Evolutionary conservation across 78 protist genomes (phyloP), one percentile per base, ranked within the genome.

Genomic region (Polysphondylium violaceum): DNA sequence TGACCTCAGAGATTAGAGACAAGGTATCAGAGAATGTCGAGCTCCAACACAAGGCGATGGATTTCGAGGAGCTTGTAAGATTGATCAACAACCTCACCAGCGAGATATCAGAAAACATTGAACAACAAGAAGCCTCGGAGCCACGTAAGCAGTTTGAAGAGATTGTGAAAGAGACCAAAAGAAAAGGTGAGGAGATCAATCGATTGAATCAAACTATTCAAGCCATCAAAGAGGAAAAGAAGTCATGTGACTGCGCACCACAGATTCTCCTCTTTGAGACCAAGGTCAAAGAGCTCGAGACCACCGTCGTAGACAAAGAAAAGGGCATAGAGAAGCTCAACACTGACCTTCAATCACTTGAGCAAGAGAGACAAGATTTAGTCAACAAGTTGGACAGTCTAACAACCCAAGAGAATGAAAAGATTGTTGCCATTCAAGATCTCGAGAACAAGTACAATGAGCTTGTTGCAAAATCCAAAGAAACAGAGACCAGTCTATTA

Each of bases 251-350:
- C n/a, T n/a, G n/a, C n/a, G n/a, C n/a, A n/a, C n/a, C n/a, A 27
- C 35, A 35, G 36, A 36, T 33, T 11, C 4, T 35, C 14, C 19
- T 0, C 12, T 25, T 23, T 36, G 11, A 21, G 8, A 36, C 4
- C n/a, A 36, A 36, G 50, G 21, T 38, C 35, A 65, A 36, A 38
- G 23, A 38, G n/a, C 31, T 38, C 8, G 3, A 21, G n/a, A 65
- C n/a, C 29, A 21, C 33, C 33, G 40, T 65, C 14, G 21, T 38
- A 65, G 73, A 65, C 33, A 65, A 65, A n/a, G 73, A 65, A 23
- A 12, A n/a, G 8, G 19, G 33, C 11, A 65, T 65, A 38, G 73
- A 65, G 40, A 65, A 51, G 40, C 21, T 65, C 23, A 65, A 65
- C 40, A 31, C n/a, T 29, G 55, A 38, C 19, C 29, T 65, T n/a